A percentile compares a stretch with the other conserved stretches of the same genome.
These are phyloP conservation scores for Trametes hirsuta DNA, from an alignment of 1,284 basidiomycete genomes.

Conservation along the genomic window DNA sequence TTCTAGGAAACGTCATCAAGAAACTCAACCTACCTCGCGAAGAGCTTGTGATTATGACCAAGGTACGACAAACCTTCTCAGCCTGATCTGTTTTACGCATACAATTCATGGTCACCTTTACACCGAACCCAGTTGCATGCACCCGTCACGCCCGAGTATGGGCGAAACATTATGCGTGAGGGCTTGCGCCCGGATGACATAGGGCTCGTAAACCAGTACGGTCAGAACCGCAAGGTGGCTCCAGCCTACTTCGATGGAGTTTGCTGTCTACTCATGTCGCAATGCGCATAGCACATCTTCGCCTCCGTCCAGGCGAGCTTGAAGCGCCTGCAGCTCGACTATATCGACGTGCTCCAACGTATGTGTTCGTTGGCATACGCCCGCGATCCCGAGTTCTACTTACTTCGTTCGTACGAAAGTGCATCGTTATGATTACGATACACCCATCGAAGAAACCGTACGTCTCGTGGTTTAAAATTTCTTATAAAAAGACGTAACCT, in stretches of 20 bases:
- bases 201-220: conserved; percentile 40
- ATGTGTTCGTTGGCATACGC: conserved; percentile 48
- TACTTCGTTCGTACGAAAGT: conserved; percentile 43
- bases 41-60: conserved; percentile 79
- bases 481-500: no score
- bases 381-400: conserved; percentile 28
- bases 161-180: not conserved
- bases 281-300: conserved; percentile 33
- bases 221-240: conserved; percentile 39
- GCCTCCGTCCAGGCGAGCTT: conserved; percentile 44
- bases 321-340: conserved; percentile 34
- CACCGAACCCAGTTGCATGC: conserved; percentile 2
- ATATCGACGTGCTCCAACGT: no score
- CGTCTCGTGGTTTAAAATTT: not conserved
- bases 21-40: conserved; percentile 70
- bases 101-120: not conserved
- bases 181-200: conserved; percentile 22
- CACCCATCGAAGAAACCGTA: conserved; percentile 34
- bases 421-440: conserved; percentile 33
- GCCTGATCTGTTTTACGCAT: no score
- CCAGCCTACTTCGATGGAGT: no score
- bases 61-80: conserved; percentile 42
- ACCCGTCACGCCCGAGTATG: conserved; percentile 40
- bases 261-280: not conserved
- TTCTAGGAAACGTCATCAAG: conserved; percentile 82